A percentile compares a stretch with the other conserved stretches of the same genome.
These are phyloP conservation scores for Thalassiosira mediterranea DNA, from an alignment of 352 stramenopile species.

Conservation along the genomic window DNA sequence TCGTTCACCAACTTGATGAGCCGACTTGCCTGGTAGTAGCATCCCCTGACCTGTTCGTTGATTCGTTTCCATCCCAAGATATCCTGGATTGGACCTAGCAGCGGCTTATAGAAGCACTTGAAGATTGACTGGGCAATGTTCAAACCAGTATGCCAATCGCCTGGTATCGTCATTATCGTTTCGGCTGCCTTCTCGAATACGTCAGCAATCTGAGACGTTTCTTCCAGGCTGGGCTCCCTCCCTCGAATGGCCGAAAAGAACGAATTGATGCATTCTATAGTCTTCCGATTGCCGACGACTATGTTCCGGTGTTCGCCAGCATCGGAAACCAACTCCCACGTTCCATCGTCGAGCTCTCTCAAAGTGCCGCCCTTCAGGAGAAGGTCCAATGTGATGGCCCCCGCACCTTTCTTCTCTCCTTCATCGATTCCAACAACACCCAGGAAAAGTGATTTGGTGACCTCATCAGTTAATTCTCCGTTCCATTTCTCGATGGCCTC, in stretches of 20 bases:
- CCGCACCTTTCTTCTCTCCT: background rate
- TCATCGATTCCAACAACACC: slow-evolving; percentile 15
- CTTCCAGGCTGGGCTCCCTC: background rate
- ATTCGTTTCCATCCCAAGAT: slow-evolving; percentile 2
- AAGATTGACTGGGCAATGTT: slow-evolving; percentile 12
- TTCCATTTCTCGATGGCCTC: background rate
- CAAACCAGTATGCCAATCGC: slow-evolving; percentile 25
- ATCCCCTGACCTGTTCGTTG: background rate
- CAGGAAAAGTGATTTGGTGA: slow-evolving; percentile 1
- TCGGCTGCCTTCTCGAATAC: background rate
- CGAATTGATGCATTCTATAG: slow-evolving; percentile 3
- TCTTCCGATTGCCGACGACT: slow-evolving; percentile 9
- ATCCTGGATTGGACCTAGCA: slow-evolving; percentile 7
- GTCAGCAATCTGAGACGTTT: background rate
- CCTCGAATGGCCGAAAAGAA: background rate
- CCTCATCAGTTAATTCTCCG: no score
- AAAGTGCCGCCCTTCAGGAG: slow-evolving; percentile 8
- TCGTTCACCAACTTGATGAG: slow-evolving; percentile 4
- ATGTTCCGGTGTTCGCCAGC: background rate
- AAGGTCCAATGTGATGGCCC: slow-evolving; percentile 5
- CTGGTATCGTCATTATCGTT: slow-evolving; percentile 7
- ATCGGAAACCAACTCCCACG: background rate
- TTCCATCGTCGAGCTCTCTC: background rate
- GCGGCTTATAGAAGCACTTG: slow-evolving; percentile 7
- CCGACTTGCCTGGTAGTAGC: slow-evolving; percentile 4